A percentile compares a stretch with the other conserved stretches of the same genome.
Conservation (phyloP, 352 stramenopile genomes). For the Globisporangium cederbergense region DNA sequence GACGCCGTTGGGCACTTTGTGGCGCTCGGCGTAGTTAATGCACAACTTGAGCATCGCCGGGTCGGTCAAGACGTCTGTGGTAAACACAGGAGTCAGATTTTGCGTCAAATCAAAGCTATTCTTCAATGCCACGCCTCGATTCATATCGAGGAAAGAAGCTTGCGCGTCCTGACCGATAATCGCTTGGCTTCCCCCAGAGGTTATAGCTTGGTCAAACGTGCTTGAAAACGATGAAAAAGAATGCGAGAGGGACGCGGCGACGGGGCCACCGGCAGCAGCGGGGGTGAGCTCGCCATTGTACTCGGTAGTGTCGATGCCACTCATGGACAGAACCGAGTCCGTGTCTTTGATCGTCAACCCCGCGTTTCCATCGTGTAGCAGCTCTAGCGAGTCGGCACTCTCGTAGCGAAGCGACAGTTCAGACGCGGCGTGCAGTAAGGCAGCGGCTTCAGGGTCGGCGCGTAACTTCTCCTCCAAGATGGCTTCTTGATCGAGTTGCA, state of each 20-base stretch:
- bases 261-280: background rate
- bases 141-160: conserved; percentile 10
- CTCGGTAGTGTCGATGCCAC: background rate
- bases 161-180: conserved; percentile 12
- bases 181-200: background rate
- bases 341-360: background rate
- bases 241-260: background rate
- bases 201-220: background rate
- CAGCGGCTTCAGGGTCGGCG: conserved; percentile 3
- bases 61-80: conserved; percentile 73
- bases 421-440: conserved; percentile 5
- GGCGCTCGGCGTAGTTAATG: conserved; percentile 48
- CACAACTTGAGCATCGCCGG: conserved; percentile 74
- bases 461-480: conserved; percentile 12
- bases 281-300: background rate
- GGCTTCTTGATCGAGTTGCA: conserved; percentile 1
- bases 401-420: conserved; percentile 4
- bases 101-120: conserved; percentile 56
- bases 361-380: background rate
- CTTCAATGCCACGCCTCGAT: conserved; percentile 24
- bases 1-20: conserved; percentile 50
- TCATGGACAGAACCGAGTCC: conserved; percentile 7
- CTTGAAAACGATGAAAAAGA: background rate
- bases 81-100: conserved; percentile 76
- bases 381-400: background rate